phyloP scores from a whole-genome alignment of 371 early-diverging fungal species.

The Modicella reniformis region DNA sequence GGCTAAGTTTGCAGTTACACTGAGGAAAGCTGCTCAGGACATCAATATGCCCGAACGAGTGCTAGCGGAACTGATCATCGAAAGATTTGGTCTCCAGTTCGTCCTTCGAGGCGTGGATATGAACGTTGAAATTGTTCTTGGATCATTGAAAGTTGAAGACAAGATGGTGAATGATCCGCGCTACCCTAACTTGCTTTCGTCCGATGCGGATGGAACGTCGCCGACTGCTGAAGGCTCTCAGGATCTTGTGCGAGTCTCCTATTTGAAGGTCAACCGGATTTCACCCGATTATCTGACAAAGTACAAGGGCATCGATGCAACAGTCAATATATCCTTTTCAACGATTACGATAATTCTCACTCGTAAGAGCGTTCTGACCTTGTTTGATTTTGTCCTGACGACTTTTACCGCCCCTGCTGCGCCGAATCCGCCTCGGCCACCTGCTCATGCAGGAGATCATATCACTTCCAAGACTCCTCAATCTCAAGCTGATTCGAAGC shows the following conservation, averaged over 20 bases:
- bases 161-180: conserved; percentile 67
- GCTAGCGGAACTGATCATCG: conserved; percentile 78
- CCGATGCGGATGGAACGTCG: conserved; percentile 60
- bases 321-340: conserved; percentile 85
- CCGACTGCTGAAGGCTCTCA: conserved; percentile 44
- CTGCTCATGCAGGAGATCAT: conserved; percentile 6
- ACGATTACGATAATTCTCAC: conserved; percentile 86
- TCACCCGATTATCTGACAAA: conserved; percentile 81
- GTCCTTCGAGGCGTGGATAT: conserved; percentile 79
- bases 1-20: conserved; percentile 73
- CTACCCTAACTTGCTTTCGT: conserved; percentile 76
- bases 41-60: conserved; percentile 57
- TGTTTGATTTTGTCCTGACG: conserved; percentile 87
- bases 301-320: conserved; percentile 84
- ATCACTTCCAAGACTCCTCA: conserved; percentile 11
- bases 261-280: conserved; percentile 74
- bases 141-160: conserved; percentile 83
- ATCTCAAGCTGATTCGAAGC: conserved; percentile 23
- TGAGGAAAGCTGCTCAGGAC: conserved; percentile 63
- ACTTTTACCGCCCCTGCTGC: conserved; percentile 75
- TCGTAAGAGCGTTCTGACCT: conserved; percentile 82
- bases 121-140: conserved; percentile 77
- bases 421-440: conserved; percentile 18
- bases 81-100: conserved; percentile 76
- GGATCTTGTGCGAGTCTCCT: conserved; percentile 78